Conservation (phyloP, 1,284 basidiomycete genomes). For the Cutaneotrichosporon curvatum region DNA sequence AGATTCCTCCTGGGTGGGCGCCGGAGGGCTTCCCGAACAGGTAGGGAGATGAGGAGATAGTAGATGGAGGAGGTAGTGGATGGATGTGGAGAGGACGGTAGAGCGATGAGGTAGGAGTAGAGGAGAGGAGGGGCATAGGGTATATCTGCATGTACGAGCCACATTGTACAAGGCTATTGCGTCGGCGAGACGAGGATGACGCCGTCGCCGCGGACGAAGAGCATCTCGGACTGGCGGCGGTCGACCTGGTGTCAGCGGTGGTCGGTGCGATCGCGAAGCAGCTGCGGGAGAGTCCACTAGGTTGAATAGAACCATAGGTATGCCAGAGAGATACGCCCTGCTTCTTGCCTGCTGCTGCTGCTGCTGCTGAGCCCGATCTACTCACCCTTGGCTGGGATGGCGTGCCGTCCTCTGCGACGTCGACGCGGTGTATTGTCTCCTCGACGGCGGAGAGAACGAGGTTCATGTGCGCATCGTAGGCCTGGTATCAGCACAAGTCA, state of each 20-base stretch:
- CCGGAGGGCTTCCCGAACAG: no score
- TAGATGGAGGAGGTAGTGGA: no score
- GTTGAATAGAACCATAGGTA: no score
- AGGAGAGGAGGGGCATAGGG: not conserved
- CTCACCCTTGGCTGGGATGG: constrained; percentile 48
- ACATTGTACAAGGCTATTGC: constrained; percentile 6
- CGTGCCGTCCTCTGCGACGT: constrained; percentile 52
- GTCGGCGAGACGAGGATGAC: constrained; percentile 61
- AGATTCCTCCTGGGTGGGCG: no score
- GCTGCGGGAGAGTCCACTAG: not conserved
- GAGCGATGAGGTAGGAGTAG: not conserved
- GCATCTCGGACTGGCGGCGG: constrained; percentile 93
- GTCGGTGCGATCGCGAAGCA: not conserved
- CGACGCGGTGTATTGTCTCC: constrained; percentile 89
- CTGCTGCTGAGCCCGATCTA: constrained; percentile 6
- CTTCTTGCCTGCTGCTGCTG: no score
- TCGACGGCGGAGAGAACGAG: constrained; percentile 95
- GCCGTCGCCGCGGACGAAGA: constrained; percentile 94
- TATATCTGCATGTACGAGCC: not conserved
- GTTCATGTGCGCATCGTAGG: constrained; percentile 99
- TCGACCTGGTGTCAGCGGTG: constrained; percentile 57
- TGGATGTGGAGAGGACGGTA: not conserved
- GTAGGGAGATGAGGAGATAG: not conserved
- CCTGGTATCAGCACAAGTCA: constrained; percentile 55
- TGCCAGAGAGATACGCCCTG: no score